Percentiles rank a stretch among this genome's conserved stretches.
phyloP scores from a whole-genome alignment of 1,284 basidiomycete genomes.

The Lentinus polychrous region DNA sequence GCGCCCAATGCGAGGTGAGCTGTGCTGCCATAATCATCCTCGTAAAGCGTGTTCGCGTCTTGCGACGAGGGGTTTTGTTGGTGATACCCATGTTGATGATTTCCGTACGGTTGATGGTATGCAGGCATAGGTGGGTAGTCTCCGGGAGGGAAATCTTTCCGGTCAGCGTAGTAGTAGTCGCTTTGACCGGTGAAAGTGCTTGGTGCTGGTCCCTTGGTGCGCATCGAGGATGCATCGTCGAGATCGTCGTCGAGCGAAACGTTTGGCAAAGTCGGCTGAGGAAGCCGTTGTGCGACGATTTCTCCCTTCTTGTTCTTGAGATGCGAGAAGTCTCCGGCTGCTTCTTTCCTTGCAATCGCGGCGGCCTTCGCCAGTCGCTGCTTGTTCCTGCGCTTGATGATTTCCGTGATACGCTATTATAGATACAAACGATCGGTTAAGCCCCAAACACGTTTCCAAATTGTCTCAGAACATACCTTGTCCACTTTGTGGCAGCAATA shows the following conservation, averaged over 20 bases:
- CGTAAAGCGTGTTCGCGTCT: constrained; percentile 49
- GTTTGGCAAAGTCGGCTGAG: constrained; percentile 95
- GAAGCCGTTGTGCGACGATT: constrained; percentile 72
- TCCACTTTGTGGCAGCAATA: constrained; percentile 99
- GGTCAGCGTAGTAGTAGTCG: constrained; percentile 48
- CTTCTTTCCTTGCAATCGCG: constrained; percentile 85
- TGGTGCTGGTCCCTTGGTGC: constrained; percentile 48
- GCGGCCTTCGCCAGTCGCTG: constrained; percentile 80
- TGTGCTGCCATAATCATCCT: constrained; percentile 59
- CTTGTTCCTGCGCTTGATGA: constrained; percentile 89
- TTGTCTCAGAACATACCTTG: constrained; percentile 50
- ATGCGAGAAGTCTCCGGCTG: constrained; percentile 83
- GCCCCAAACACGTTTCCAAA: constrained; percentile 2
- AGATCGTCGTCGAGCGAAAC: constrained; percentile 79
- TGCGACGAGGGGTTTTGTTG: constrained; percentile 49
- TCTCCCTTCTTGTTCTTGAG: constrained; percentile 93
- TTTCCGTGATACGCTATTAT: constrained; percentile 76
- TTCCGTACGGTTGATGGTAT: constrained; percentile 46
- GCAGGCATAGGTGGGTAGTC: constrained; percentile 69
- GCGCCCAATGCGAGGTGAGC: constrained; percentile 47
- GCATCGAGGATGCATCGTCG: constrained; percentile 54
- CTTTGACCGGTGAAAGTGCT: constrained; percentile 48
- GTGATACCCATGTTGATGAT: constrained; percentile 35
- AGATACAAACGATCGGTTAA: constrained; percentile 4
- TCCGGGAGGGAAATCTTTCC: constrained; percentile 25